Evolutionary conservation across 352 stramenopile species (phyloP), one percentile per base, ranked within the genome.

Genomic region (Phytophthora crassamura): DNA sequence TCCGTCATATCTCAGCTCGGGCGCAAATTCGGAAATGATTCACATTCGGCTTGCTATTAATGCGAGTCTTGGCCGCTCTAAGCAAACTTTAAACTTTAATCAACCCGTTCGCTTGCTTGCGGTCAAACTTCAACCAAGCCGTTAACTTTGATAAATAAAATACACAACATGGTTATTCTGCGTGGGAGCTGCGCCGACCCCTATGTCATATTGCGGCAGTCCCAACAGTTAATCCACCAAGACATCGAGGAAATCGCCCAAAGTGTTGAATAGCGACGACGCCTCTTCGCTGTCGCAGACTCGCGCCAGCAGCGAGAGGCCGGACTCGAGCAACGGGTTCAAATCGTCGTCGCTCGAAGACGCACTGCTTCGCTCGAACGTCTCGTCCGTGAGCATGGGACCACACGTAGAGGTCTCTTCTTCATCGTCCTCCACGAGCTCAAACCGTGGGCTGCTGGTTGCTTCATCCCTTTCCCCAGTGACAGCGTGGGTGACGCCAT

Each of bases 231-330:
- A 89, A 16, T 88, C 72, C 30, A 90, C 71, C 15, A 92, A 61
- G 15, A 88, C 74, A 32, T 93, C 84, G 20, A 93, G 41, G 43
- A 93, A 88, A 59, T 91, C 73, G 22, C 80, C 82, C 34, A 93
- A 86, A 3, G 80, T 78, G 63, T 90, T 90, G 40, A 93, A 83
- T 22, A 93, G 66, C 40, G 78, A 82, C 39, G 78, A 64, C 14
- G 82, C 72, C 49, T 89, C 78, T 35, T 90, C 55, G 36, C 78
- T 91, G 42, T 90, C 80, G 35, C 80, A 88, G 11, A 89, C 69
- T 42, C 69, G 71, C 14, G 74, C 67, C 35, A 93, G 55, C 22
- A 89, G 68, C 36, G 77, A 88, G 40, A 93, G 67, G 20, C 82
- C 71, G 2, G 59, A 69, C 48, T 87, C 74, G 16, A 88, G 53